Base-by-base conservation (phyloP, 202 grass and related monocot species). In the Tripidium arundinaceum region DNA sequence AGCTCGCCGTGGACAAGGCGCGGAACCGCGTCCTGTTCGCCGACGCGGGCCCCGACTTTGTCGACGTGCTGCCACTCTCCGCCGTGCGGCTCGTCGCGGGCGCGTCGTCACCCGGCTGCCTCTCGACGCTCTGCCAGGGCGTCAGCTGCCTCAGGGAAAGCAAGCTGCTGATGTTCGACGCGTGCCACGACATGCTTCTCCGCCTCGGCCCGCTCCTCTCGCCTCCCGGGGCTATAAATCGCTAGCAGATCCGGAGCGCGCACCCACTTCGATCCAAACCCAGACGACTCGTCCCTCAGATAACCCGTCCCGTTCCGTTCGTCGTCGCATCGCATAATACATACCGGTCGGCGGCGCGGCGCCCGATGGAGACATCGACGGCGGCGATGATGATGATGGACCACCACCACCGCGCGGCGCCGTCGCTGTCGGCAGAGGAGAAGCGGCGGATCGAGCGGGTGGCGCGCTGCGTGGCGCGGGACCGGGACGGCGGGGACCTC, bases 401-500 rank as follows among this genome's bases (percentile, higher is more conserved):
- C n/a, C n/a, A 85, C 4, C 79, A 85, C 6, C 77, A 86, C 22
- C 70, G 70, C 5, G 65, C 78, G 62, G 58, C 39, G 58, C 62
- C 63, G 65, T 75, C 86, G 64, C 46, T 77, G 75, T 45, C 86
- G 77, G 43, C 62, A 78, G 86, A 89, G 79, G 88, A 94, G 86
- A 75, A 72, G 74, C 83, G 86, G 49, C 86, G 81, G 78, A 89
- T 94, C 84, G 86, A 91, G 72, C 79, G 81, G 78, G 86, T 94
- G 77, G 92, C 92, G 22, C 39, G 62, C 34, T 87, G 79, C 74
- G 84, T 94, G 68, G 92, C 89, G 67, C 47, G 62, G 7, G 89
- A 91, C 52, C 43, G 73, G 34, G 92, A 94, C 57, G 89, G 86
- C 4, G 78, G 54, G 21, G 54, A 91, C 14, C 75, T 94, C 49